phyloP scores from a whole-genome alignment of 1,139 yeast species.

The Geotrichum citri-aurantii region DNA sequence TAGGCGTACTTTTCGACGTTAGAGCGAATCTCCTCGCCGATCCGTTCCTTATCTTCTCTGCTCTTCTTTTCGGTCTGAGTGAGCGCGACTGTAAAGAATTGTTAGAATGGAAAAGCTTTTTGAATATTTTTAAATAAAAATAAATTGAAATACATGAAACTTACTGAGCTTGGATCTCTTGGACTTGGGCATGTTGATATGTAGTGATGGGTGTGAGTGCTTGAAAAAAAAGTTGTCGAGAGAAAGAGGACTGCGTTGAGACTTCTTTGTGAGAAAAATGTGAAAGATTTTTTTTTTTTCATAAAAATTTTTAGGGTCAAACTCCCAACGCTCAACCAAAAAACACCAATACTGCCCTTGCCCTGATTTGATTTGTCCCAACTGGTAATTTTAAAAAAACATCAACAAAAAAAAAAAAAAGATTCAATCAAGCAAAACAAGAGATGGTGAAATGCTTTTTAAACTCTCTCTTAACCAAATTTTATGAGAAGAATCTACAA shows the following conservation, averaged over 20 bases:
- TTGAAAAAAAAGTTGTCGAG: neutral
- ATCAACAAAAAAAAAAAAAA: neutral
- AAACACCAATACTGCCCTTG: neutral
- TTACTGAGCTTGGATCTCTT: conserved; percentile 57
- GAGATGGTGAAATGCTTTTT: too few relatives aligned
- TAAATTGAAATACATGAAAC: conserved; percentile 11
- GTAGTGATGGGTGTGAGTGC: conserved; percentile 19
- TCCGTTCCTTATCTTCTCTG: conserved; percentile 81
- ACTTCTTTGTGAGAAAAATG: neutral
- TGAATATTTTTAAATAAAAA: neutral
- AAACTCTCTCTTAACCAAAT: too few relatives aligned
- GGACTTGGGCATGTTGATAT: conserved; percentile 74
- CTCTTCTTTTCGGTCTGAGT: conserved; percentile 97
- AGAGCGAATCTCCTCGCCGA: conserved; percentile 83
- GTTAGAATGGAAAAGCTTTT: conserved; percentile 1
- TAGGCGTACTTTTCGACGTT: conserved; percentile 71
- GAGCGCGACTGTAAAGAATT: conserved; percentile 57
- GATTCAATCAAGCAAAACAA: too few relatives aligned
- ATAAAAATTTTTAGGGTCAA: neutral
- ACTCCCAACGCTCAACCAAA: conserved; percentile 9
- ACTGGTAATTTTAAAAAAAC: neutral
- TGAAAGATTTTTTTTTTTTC: neutral
- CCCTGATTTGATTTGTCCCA: conserved; percentile 7
- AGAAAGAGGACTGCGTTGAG: neutral
- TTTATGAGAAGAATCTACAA: too few relatives aligned